Conservation (phyloP, 1,139 yeast genomes). For the Protomyces pachydermus region DNA sequence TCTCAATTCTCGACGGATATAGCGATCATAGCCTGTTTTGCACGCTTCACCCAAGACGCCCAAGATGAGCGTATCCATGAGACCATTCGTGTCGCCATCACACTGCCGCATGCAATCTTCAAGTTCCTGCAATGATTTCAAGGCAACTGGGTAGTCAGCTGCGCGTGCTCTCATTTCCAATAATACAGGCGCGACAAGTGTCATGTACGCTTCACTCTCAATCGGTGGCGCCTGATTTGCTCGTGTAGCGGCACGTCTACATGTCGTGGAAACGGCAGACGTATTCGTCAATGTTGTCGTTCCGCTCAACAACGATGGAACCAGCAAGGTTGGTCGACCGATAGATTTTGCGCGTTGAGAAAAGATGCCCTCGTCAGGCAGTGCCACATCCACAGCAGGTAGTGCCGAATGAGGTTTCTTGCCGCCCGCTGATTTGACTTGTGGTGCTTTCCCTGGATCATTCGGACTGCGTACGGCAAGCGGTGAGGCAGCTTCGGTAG, state of each 20-base stretch:
- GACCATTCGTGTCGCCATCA: conserved; percentile 15
- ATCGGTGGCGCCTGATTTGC: neutral
- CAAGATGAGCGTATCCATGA: conserved; percentile 15
- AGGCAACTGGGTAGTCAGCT: conserved; percentile 11
- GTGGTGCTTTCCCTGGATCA: neutral
- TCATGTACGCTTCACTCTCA: neutral
- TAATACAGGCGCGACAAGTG: neutral
- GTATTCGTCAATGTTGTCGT: neutral
- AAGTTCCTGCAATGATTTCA: conserved; percentile 11
- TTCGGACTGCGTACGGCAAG: neutral
- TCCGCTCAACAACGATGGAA: neutral
- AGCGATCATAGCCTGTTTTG: neutral
- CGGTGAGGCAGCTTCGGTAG: neutral
- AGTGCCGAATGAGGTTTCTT: neutral
- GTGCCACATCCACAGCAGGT: neutral
- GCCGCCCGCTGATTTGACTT: neutral
- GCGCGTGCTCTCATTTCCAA: conserved; percentile 6
- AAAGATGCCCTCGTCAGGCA: neutral
- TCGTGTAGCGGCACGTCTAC: neutral
- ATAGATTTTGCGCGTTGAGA: conserved; percentile 1
- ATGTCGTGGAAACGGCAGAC: neutral
- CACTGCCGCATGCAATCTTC: conserved; percentile 11
- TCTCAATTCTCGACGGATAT: neutral
- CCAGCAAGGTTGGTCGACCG: neutral
- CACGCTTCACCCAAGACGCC: conserved; percentile 5